Base-by-base conservation (phyloP, 1,284 basidiomycete species). In the Ganoderma sp. region DNA sequence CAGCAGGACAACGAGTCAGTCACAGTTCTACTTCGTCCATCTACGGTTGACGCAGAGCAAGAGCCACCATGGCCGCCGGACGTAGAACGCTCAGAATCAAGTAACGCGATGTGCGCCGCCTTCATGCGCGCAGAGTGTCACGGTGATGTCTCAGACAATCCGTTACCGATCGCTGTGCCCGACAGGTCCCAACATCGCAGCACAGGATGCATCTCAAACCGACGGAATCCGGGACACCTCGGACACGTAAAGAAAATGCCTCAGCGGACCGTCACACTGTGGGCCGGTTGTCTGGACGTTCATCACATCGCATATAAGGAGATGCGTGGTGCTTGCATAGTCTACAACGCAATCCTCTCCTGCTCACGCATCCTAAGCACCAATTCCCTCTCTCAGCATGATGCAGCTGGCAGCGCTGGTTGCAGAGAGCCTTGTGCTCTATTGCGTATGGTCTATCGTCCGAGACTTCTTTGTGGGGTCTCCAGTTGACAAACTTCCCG, bases 401-500 rank as follows among this genome's bases (percentile, higher is more conserved):
- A 19, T 12, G 32, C 28, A 32, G 64, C 43, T 48, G 10, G 32
- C 9, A 17, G 57, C 22, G 37, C n/a, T 59, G 5, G 37, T 41
- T 9, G 37, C 37, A 25, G 39, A n/a, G 37, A 37, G 19, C 8
- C 22, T 59, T 6, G 8, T 59, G n/a, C 37, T 59, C 34, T 22
- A 41, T 37, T 59, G 39, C 9, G 9, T 14, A 59, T 59, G 57
- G 57, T 37, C 15, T 41, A 6, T 59, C 3, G 57, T 22, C 14
- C 57, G 57, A 41, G 22, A 59, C 19, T 37, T 25, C 6, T 2
- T 59, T 12, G 37, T 59, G 0, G 22, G 12, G 32, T 73, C 70
- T 10, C 67, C 74, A 0, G 63, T 76, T 12, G 70, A 72, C 60
- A 71, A 73, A 48, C 66, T 76, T 54, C 68, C 73, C 1, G 76